Base-by-base conservation (phyloP, 768 basidiomycete genomes). In the Rhizopogon roseolus region DNA sequence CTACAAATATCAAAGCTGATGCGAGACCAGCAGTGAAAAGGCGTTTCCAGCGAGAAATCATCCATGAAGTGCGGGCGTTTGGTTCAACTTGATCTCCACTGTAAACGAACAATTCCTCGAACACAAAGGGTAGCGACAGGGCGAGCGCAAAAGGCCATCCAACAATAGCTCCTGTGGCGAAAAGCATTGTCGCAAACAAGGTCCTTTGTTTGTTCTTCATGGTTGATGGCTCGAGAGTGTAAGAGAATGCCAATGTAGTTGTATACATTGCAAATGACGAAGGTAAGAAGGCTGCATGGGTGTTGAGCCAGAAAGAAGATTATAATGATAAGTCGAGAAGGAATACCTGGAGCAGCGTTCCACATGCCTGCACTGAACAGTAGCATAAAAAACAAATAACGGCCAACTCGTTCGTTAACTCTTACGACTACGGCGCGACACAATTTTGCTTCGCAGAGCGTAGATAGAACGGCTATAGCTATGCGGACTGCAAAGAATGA, bases 101-200 rank as follows among this genome's bases (percentile, higher is more conserved):
- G 51, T 75, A 81, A 22, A 95, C 66, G 63, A 93, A 89, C 19
- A 98, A 73, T 66, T 98, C 93, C 66, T 98, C 97, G 43, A 91
- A 68, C 11, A 95, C 82, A 61, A 96, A 95, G 1, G 97, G 97
- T 13, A 97, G 71, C 0, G 91, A 83, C 6, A 98, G 76, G 0
- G 90, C 85, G 16, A 93, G 77, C n/a, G 90, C 78, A 67, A 99
- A 99, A 6, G 97, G 97, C 97, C 97, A 99, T 5, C 96, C 97
- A 34, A 98, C 81, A 48, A 98, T 81, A 1, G 85, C 91, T 5
- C 92, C 95, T 6, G 83, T 66, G 1, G 90, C 92, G 65, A 93
- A 91, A 45, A 78, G 70, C 43, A 87, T 54, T 0, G 90, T 90
- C 0, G 89, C 83, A 7, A 76, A 70, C 27, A 88, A 66, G 9